Percentiles rank a stretch among this genome's conserved stretches.
Conservation (phyloP, 2,329 filamentous ascomycete genomes). For the Fusarium circinatum region DNA sequence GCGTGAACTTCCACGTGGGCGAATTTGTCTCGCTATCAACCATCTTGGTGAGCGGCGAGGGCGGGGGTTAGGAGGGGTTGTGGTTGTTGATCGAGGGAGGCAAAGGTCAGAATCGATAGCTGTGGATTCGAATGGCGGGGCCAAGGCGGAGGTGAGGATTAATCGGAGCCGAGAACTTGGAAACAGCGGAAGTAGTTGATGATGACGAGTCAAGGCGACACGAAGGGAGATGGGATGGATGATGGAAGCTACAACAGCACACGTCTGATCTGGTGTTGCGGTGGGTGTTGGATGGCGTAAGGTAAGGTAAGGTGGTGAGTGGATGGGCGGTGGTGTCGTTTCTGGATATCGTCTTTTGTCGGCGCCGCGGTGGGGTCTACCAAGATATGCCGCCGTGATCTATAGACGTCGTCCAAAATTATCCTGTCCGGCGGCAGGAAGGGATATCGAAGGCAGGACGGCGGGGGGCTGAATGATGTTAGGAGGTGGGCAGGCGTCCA, state of each 20-base stretch:
- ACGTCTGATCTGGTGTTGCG: conserved; percentile 38
- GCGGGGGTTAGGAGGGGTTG: conserved; percentile 42
- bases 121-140: conserved; percentile 33
- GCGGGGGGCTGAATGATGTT: conserved; percentile 26
- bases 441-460: conserved; percentile 20
- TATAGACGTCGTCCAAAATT: conserved; percentile 31
- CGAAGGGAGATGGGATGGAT: conserved; percentile 27
- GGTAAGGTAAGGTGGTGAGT: conserved; percentile 20
- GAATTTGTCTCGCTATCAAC: conserved; percentile 94
- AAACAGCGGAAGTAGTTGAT: conserved; percentile 23
- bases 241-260: conserved; percentile 36
- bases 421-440: conserved; percentile 10
- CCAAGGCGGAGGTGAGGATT: conserved; percentile 34
- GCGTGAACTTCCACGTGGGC: conserved; percentile 99
- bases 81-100: conserved; percentile 38
- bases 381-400: conserved; percentile 35
- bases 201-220: conserved; percentile 14
- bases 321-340: conserved; percentile 37
- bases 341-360: conserved; percentile 40
- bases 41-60: conserved; percentile 72
- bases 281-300: conserved; percentile 28
- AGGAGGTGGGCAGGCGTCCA: conserved; percentile 31
- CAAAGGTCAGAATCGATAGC: conserved; percentile 33
- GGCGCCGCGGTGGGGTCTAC: conserved; percentile 38
- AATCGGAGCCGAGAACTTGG: conserved; percentile 23